Conservation (phyloP, 768 basidiomycete species). For the Roridomyces roridus region DNA sequence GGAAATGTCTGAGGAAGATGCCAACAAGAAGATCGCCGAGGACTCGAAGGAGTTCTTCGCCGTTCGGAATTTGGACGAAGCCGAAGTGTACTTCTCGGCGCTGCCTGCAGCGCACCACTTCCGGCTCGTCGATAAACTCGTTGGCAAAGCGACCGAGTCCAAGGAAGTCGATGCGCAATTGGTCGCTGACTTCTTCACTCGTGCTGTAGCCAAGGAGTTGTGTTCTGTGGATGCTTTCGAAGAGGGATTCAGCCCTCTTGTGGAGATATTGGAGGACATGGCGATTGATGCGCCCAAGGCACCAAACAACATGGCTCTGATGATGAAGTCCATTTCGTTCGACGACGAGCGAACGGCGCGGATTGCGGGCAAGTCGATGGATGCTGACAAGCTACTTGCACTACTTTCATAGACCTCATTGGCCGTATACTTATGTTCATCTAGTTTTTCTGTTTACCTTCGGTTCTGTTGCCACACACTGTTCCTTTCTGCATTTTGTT, state of each 20-base stretch:
- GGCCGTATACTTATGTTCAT: constrained; percentile 31
- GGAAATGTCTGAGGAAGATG: constrained; percentile 70
- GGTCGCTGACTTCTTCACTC: constrained; percentile 76
- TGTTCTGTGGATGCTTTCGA: constrained; percentile 70
- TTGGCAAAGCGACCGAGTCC: constrained; percentile 75
- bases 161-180: constrained; percentile 84
- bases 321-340: constrained; percentile 74
- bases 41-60: constrained; percentile 88
- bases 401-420: constrained; percentile 58
- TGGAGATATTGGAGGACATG: constrained; percentile 86
- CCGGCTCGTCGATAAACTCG: constrained; percentile 76
- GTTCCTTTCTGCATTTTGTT: constrained; percentile 15
- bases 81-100: constrained; percentile 82
- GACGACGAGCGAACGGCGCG: constrained; percentile 63
- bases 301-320: constrained; percentile 72
- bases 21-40: constrained; percentile 77
- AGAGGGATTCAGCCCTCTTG: constrained; percentile 70
- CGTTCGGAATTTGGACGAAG: constrained; percentile 85
- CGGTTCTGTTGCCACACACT: constrained; percentile 21
- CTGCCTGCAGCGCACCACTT: constrained; percentile 70
- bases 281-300: constrained; percentile 92
- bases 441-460: constrained; percentile 21
- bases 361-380: constrained; percentile 66
- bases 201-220: constrained; percentile 63
- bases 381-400: constrained; percentile 63